phyloP scores from a whole-genome alignment of 2,329 filamentous ascomycete species.

The Lachnellula cervina region DNA sequence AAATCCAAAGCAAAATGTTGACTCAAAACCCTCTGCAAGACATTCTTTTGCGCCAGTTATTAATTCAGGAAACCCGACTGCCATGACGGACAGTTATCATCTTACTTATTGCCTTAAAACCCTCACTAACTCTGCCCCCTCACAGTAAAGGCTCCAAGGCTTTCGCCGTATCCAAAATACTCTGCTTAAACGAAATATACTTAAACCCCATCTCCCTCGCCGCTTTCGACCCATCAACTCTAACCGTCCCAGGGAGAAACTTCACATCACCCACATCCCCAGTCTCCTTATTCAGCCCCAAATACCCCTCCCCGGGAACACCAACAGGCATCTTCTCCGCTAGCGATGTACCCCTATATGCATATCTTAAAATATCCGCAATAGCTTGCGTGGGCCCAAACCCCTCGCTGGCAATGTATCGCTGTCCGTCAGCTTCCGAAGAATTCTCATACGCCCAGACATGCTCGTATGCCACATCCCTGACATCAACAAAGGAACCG shows the following conservation, averaged over 20 bases:
- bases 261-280: conserved; percentile 15
- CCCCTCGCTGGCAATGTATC: conserved; percentile 35
- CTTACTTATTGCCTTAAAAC: too few relatives aligned
- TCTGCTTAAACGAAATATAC: conserved; percentile 24
- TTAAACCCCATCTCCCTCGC: conserved; percentile 25
- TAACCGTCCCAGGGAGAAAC: conserved; percentile 14
- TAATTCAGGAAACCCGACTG: too few relatives aligned
- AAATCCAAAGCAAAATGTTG: too few relatives aligned
- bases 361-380: conserved; percentile 38
- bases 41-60: too few relatives aligned
- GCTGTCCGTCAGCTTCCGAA: conserved; percentile 35
- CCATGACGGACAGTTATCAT: too few relatives aligned
- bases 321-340: conserved; percentile 34
- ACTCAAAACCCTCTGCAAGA: too few relatives aligned
- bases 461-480: conserved; percentile 40
- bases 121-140: background rate
- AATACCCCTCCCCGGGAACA: conserved; percentile 37
- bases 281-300: conserved; percentile 21
- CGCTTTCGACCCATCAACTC: conserved; percentile 28
- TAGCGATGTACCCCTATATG: conserved; percentile 32
- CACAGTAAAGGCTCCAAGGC: conserved; percentile 24
- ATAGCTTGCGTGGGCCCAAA: conserved; percentile 35
- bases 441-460: conserved; percentile 36
- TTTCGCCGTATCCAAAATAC: conserved; percentile 35
- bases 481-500: conserved; percentile 38